Percentiles rank a stretch among this genome's conserved stretches.
These are phyloP conservation scores for Eruca vesicaria DNA, from an alignment of 441 rosid genomes.

Conservation along the genomic window DNA sequence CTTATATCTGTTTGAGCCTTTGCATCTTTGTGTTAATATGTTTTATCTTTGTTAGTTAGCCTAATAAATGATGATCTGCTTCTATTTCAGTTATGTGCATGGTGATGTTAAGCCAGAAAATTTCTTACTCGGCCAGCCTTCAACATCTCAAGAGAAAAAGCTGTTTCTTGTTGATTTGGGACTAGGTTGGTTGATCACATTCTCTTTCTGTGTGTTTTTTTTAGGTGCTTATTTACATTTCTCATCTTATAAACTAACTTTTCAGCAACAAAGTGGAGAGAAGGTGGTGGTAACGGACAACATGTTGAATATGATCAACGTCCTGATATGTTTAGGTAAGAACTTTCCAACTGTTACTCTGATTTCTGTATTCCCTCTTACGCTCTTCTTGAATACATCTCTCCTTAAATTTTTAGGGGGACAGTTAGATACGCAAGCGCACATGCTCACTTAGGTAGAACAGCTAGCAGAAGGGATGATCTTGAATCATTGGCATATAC, in stretches of 20 bases:
- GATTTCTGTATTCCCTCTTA: background rate
- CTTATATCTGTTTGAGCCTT: background rate
- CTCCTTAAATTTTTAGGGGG: conserved; percentile 46
- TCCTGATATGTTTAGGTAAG: conserved; percentile 97
- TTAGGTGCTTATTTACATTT: conserved; percentile 11
- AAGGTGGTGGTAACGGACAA: conserved; percentile 61
- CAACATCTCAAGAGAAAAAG: conserved; percentile 91
- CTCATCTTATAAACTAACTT: conserved; percentile 1
- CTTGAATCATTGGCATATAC: conserved; percentile 98
- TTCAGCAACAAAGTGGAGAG: conserved; percentile 99
- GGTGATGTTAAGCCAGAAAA: conserved; percentile 99
- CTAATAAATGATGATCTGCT: conserved; percentile 11
- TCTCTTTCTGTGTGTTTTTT: conserved; percentile 9
- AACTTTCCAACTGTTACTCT: conserved; percentile 1
- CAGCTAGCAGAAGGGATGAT: conserved; percentile 97
- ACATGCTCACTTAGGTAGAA: conserved; percentile 97
- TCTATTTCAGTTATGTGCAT: conserved; percentile 79
- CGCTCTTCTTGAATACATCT: conserved; percentile 15
- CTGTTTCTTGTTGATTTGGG: conserved; percentile 96
- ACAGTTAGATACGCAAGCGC: conserved; percentile 98
- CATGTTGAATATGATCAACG: conserved; percentile 99
- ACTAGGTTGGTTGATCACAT: conserved; percentile 55
- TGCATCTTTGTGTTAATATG: background rate
- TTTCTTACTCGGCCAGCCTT: conserved; percentile 96
- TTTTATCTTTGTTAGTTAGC: background rate